Evolutionary conservation across 2,329 filamentous ascomycete genomes (phyloP).

Genomic region (Botrytis cinerea): DNA sequence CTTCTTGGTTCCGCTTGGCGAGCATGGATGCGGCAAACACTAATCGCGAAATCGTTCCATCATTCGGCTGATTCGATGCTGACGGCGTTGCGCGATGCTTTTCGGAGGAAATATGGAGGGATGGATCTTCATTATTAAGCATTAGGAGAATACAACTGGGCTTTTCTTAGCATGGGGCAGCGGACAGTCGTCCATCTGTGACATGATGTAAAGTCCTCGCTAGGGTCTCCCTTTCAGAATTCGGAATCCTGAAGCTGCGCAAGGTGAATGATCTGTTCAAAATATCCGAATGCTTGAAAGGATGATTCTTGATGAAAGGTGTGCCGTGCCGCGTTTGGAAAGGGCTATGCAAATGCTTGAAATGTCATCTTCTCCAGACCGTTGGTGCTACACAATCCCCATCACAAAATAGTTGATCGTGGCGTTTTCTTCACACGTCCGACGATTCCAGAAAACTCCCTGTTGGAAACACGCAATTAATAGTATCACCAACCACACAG

Average conservation of each 20-base stretch:
- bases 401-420: neutral
- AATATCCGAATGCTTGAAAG: neutral
- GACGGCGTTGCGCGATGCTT: neutral
- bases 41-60: neutral
- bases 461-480: neutral
- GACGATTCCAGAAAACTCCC: neutral
- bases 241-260: neutral
- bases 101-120: neutral
- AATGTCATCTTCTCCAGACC: neutral
- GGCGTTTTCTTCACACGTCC: neutral
- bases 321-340: neutral
- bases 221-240: neutral
- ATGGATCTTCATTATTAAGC: neutral
- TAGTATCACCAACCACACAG: neutral
- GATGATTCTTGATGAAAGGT: neutral
- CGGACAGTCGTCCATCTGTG: neutral
- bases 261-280: neutral
- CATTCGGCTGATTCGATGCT: neutral
- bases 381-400: too few relatives aligned
- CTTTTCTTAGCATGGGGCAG: neutral
- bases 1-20: neutral
- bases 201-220: neutral
- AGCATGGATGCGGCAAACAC: neutral
- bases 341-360: constrained; percentile 2
- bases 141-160: constrained; percentile 1